Evolutionary conservation across 2,329 filamentous ascomycete genomes (phyloP).

Genomic region (Ceratocystiopsis sp.): DNA sequence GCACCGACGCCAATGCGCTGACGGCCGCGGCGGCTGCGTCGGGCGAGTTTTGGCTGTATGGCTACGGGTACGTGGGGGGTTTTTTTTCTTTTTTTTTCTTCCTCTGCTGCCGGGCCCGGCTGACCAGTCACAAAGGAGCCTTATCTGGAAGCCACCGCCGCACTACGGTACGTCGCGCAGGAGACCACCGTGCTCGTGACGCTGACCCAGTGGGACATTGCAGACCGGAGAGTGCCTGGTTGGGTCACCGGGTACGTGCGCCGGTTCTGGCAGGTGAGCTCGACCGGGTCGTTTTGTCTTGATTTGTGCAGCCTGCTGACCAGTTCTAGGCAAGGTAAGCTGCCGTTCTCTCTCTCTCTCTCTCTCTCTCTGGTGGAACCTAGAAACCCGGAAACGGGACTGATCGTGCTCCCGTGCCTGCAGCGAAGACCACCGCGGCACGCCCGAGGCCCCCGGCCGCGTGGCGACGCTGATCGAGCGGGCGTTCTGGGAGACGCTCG

Average conservation of each 20-base stretch:
- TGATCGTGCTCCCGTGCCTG: neutral
- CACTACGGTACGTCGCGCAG: constrained; percentile 55
- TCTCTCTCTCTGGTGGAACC: too few species aligned
- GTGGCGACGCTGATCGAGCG: constrained; percentile 86
- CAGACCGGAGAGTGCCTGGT: constrained; percentile 71
- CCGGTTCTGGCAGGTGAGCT: constrained; percentile 87
- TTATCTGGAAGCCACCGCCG: constrained; percentile 97
- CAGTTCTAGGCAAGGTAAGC: too few species aligned
- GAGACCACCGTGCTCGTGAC: too few species aligned
- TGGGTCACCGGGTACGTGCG: constrained; percentile 90
- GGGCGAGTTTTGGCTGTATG: constrained; percentile 84
- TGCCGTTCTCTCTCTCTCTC: too few species aligned
- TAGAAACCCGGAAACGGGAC: too few species aligned
- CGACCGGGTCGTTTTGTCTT: too few species aligned
- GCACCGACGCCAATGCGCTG: neutral
- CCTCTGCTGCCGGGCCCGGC: neutral
- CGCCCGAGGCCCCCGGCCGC: constrained; percentile 68
- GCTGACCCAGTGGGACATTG: neutral
- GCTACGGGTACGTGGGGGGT: constrained; percentile 54
- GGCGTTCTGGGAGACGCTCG: constrained; percentile 64
- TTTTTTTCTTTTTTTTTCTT: neutral
- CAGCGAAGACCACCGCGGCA: constrained; percentile 90
- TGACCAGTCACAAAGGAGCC: constrained; percentile 39
- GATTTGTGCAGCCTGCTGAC: too few species aligned
- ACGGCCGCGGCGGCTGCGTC: constrained; percentile 1